A percentile compares a stretch with the other conserved stretches of the same genome.
phyloP scores from a whole-genome alignment of 192 early-diverging fungal genomes.

The Chytriomyces confervae region DNA sequence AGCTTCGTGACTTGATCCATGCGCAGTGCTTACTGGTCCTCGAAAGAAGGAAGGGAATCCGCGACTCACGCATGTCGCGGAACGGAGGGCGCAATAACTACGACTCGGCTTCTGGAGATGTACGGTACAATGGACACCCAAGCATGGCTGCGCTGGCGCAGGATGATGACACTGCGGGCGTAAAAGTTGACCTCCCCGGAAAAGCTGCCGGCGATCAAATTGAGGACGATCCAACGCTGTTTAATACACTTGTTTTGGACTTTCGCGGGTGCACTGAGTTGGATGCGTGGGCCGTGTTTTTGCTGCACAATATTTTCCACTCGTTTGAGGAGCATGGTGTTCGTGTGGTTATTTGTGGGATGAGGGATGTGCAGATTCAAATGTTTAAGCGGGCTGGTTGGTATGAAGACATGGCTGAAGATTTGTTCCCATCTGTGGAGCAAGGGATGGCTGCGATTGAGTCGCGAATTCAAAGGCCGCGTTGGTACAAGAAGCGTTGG shows the following conservation, averaged over 20 bases:
- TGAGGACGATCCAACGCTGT: neutral
- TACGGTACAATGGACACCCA: neutral
- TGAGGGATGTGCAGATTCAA: neutral
- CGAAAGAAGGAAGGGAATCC: neutral
- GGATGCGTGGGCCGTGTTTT: constrained; percentile 29
- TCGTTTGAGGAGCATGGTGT: constrained; percentile 4
- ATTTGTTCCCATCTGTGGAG: neutral
- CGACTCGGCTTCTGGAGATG: neutral
- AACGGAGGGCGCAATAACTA: neutral
- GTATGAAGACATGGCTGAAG: constrained; percentile 1
- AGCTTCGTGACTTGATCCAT: constrained; percentile 36
- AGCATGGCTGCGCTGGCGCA: neutral
- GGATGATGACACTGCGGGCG: neutral
- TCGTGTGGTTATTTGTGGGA: neutral
- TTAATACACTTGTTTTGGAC: constrained; percentile 1
- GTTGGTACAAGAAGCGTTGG: neutral
- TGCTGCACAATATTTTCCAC: constrained; percentile 32
- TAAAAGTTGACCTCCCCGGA: neutral
- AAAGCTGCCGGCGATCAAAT: too few relatives aligned
- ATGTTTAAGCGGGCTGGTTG: neutral
- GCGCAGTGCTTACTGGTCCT: neutral
- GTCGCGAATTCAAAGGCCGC: neutral
- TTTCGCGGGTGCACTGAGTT: constrained; percentile 1
- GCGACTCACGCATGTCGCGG: neutral
- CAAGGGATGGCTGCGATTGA: neutral